Conservation (phyloP, 306 rosid species). For the Carpinus fangiana region DNA sequence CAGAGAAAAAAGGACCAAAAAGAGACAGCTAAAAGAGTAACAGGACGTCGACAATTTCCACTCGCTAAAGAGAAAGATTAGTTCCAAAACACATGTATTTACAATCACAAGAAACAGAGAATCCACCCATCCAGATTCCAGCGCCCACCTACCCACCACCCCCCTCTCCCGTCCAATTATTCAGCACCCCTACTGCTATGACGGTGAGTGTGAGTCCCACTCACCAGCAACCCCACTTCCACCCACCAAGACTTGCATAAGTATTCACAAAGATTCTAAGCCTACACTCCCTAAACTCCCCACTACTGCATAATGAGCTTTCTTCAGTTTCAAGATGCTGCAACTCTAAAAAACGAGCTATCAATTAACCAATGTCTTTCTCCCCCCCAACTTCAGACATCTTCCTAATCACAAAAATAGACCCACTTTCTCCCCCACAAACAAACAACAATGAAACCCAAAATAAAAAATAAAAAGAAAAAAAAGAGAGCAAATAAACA, state of each 20-base stretch:
- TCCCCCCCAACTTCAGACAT: constrained; percentile 37
- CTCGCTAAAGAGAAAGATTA: not conserved
- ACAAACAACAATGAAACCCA: constrained; percentile 32
- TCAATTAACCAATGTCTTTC: constrained; percentile 47
- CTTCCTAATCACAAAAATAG: constrained; percentile 39
- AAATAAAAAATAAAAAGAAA: constrained; percentile 26
- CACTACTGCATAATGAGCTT: constrained; percentile 26
- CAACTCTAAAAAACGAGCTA: constrained; percentile 59
- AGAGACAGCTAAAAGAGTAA: not conserved
- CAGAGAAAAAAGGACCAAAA: not conserved
- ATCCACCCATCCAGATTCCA: not conserved
- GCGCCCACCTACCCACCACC: not conserved
- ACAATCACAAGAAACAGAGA: constrained; percentile 7
- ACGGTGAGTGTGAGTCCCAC: not conserved
- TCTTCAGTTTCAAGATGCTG: constrained; percentile 7
- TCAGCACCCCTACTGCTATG: not conserved
- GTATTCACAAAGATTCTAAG: constrained; percentile 41
- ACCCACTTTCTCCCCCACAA: constrained; percentile 44
- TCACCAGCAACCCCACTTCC: constrained; percentile 9
- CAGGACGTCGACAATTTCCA: not conserved
- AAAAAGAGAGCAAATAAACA: constrained; percentile 12
- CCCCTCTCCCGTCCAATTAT: not conserved
- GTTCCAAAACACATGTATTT: constrained; percentile 5
- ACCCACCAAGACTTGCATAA: constrained; percentile 8
- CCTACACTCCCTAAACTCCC: constrained; percentile 31